Percentiles rank a stretch among this genome's conserved stretches.
Evolutionary conservation across 2,329 filamentous ascomycete species (phyloP).

Genomic region (Fusarium nanum): DNA sequence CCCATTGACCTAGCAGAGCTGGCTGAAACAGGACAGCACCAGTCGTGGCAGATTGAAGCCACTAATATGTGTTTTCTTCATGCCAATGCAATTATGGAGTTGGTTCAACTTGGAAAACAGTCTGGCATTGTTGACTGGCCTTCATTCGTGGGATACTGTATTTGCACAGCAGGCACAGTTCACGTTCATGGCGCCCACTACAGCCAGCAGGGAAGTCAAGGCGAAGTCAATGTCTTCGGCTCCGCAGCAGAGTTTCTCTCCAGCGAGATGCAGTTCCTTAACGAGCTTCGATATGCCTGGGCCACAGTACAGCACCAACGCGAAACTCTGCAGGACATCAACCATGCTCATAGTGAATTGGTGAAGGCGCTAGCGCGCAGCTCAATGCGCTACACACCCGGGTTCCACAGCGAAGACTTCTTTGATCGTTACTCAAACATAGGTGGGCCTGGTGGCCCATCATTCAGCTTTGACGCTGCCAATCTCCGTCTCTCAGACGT

Average conservation of each 20-base stretch:
- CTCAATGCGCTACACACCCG: conserved; percentile 76
- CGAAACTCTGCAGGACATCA: conserved; percentile 81
- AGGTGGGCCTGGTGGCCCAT: conserved; percentile 67
- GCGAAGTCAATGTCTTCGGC: conserved; percentile 72
- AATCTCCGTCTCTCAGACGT: conserved; percentile 79
- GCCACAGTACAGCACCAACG: conserved; percentile 82
- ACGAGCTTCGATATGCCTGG: conserved; percentile 80
- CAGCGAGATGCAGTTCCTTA: conserved; percentile 82
- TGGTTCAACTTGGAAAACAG: conserved; percentile 82
- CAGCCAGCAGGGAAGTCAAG: conserved; percentile 62
- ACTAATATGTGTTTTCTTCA: conserved; percentile 89
- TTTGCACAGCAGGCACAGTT: conserved; percentile 87
- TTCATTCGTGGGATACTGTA: conserved; percentile 86
- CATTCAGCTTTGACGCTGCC: conserved; percentile 75
- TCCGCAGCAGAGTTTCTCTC: conserved; percentile 75
- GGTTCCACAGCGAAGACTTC: conserved; percentile 88
- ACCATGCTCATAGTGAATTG: conserved; percentile 82
- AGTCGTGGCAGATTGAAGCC: conserved; percentile 92
- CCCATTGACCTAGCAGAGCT: conserved; percentile 86
- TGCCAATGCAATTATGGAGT: conserved; percentile 86
- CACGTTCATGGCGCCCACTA: conserved; percentile 90
- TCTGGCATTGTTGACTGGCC: conserved; percentile 84
- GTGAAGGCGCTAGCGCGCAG: conserved; percentile 77
- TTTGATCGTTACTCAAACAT: conserved; percentile 80
- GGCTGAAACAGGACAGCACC: conserved; percentile 82